Conservation (phyloP, 2,329 filamentous ascomycete genomes). For the Nigrograna mackinnonii region DNA sequence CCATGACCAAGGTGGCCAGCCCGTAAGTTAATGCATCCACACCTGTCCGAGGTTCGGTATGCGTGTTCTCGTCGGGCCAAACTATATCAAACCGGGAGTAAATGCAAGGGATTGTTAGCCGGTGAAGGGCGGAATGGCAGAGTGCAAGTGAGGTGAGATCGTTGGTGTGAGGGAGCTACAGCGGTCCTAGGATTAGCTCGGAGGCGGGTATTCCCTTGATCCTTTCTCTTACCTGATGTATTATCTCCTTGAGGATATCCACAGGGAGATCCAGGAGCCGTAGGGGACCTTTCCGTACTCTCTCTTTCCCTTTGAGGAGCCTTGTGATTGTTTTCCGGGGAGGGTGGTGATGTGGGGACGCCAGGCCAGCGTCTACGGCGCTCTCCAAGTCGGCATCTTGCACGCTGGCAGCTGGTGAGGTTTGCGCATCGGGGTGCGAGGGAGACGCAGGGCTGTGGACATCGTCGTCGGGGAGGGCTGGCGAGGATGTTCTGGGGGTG, state of each 20-base stretch:
- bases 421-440: slow-evolving; percentile 24
- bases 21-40: slow-evolving; percentile 85
- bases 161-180: slow-evolving; percentile 76
- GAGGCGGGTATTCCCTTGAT: too few relatives aligned
- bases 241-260: slow-evolving; percentile 76
- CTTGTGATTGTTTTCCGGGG: slow-evolving; percentile 42
- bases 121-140: slow-evolving; percentile 77
- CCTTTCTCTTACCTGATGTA: slow-evolving; percentile 68
- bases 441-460: slow-evolving; percentile 18
- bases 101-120: slow-evolving; percentile 75
- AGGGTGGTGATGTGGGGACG: slow-evolving; percentile 1
- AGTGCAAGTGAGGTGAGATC: slow-evolving; percentile 78
- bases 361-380: slow-evolving; percentile 6
- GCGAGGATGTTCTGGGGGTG: slow-evolving; percentile 30
- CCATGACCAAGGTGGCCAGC: slow-evolving; percentile 77
- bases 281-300: slow-evolving; percentile 58
- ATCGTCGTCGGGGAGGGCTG: slow-evolving; percentile 28
- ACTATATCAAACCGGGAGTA: slow-evolving; percentile 88
- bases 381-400: slow-evolving; percentile 15
- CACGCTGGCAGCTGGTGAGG: slow-evolving; percentile 13
- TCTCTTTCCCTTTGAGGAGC: slow-evolving; percentile 54
- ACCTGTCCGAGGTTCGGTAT: slow-evolving; percentile 68
- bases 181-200: slow-evolving; percentile 1
- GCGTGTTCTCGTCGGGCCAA: slow-evolving; percentile 74
- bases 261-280: slow-evolving; percentile 74